phyloP scores from a whole-genome alignment of 352 stramenopile genomes.

The Phytophthora idaei region DNA sequence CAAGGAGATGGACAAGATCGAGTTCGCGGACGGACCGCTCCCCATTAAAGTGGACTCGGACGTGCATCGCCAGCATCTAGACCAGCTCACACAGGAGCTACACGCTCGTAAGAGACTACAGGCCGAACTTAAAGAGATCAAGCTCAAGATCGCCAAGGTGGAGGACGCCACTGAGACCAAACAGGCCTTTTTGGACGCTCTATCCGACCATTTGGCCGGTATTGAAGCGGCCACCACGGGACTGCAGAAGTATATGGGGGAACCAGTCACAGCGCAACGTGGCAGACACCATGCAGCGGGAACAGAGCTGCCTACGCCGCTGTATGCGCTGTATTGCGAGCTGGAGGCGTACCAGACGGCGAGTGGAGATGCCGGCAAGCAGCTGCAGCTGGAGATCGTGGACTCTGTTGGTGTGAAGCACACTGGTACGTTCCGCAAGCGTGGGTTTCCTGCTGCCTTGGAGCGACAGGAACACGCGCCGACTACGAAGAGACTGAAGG shows the following conservation, averaged over 20 bases:
- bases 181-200: conserved; percentile 58
- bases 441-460: conserved; percentile 42
- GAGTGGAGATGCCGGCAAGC: conserved; percentile 48
- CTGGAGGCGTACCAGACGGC: conserved; percentile 70
- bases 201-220: conserved; percentile 52
- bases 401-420: conserved; percentile 36
- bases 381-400: conserved; percentile 61
- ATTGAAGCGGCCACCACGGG: conserved; percentile 68
- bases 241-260: conserved; percentile 67
- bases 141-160: conserved; percentile 63
- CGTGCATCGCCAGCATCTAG: conserved; percentile 63
- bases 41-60: conserved; percentile 61
- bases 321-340: conserved; percentile 80
- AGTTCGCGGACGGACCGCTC: conserved; percentile 59
- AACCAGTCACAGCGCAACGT: conserved; percentile 47
- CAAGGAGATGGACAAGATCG: conserved; percentile 85
- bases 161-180: conserved; percentile 62
- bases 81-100: conserved; percentile 71
- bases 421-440: conserved; percentile 34
- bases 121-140: conserved; percentile 61
- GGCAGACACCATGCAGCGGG: conserved; percentile 51
- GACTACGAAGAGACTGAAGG: conserved; percentile 51
- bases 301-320: conserved; percentile 49
- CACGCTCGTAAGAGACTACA: conserved; percentile 67
- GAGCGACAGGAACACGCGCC: conserved; percentile 22